Base-by-base conservation (phyloP, 2,329 filamentous ascomycete genomes). In the Neofusicoccum laricinum region DNA sequence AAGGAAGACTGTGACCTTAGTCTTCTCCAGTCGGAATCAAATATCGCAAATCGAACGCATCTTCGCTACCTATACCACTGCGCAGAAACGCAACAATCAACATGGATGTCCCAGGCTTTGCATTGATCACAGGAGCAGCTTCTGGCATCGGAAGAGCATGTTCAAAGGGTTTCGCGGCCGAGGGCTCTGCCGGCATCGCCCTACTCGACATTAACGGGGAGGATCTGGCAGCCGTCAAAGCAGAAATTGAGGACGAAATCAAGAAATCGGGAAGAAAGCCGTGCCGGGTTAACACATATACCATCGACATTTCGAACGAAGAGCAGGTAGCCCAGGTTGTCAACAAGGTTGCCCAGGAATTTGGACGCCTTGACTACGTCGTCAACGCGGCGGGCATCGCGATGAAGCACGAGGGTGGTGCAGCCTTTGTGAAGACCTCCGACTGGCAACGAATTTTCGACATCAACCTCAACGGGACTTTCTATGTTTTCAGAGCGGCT, bases 401-500 rank as follows among this genome's bases (percentile, higher is more conserved):
- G 0, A 71, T 77, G 61, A 78, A 77, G 62, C 76, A 78, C 45
- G 67, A 72, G 30, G 76, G 75, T 2, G 78, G 77, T 6, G 75
- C 73, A 1, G 75, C 77, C 0, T 76, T 75, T 53, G 73, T 73
- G 0, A 68, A 72, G 15, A 77, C 75, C 0, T n/a, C 66, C 15
- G 70, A 80, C 53, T 82, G 77, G 77, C 70, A 79, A 2, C 72
- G 75, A 0, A 73, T 81, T 1, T 57, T 82, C 5, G 75, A 79
- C 55, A 71, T 81, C 61, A 82, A 82, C 51, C 66, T 82, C 0
- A 78, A 73, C 2, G 80, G 79, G 0, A 77, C 76, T 2, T 80
- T 82, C 65, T 78, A 75, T 64, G 72, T 81, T 2, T 67, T 81
- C 0, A 71, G 75, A 15, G 78, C 77, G 4, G 74, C 76, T 0